Percentiles rank a stretch among this genome's conserved stretches.
Evolutionary conservation across 805 yeast genomes (phyloP).

Genomic region (Danielia reshetovae): DNA sequence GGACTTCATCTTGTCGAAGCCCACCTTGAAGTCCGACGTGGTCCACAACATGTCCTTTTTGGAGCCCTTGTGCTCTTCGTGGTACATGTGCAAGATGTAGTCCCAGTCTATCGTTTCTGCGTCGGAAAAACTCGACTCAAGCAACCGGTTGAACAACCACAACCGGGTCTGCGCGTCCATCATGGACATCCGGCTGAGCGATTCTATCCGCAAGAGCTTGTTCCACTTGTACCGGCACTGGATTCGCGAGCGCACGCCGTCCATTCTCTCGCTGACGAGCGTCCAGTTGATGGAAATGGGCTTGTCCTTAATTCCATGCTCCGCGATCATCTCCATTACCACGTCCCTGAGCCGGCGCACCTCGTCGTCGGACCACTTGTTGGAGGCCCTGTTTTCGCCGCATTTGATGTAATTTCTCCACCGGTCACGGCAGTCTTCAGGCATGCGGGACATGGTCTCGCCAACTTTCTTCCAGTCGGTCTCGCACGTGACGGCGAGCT

Average conservation of each 20-base stretch:
- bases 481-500: conserved; percentile 59
- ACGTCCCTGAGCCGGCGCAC: conserved; percentile 59
- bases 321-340: conserved; percentile 45
- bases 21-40: conserved; percentile 56
- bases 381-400: conserved; percentile 68
- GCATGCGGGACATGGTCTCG: conserved; percentile 80
- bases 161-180: conserved; percentile 32
- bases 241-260: conserved; percentile 82
- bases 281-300: conserved; percentile 79
- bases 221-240: conserved; percentile 97
- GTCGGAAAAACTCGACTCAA: conserved; percentile 21
- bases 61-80: conserved; percentile 22
- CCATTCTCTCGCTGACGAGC: conserved; percentile 81
- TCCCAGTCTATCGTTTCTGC: conserved; percentile 34
- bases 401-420: conserved; percentile 96
- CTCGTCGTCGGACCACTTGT: conserved; percentile 77
- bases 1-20: conserved; percentile 57
- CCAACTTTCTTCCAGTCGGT: conserved; percentile 92
- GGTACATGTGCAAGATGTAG: conserved; percentile 24
- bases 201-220: conserved; percentile 63
- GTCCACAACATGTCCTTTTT: conserved; percentile 39
- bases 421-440: conserved; percentile 95
- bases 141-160: conserved; percentile 35
- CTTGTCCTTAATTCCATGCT: conserved; percentile 14
- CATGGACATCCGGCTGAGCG: conserved; percentile 25